A percentile compares a stretch with the other conserved stretches of the same genome.
Evolutionary conservation across 208 protist species (phyloP).

Genomic region (Leishmania guyanensis): DNA sequence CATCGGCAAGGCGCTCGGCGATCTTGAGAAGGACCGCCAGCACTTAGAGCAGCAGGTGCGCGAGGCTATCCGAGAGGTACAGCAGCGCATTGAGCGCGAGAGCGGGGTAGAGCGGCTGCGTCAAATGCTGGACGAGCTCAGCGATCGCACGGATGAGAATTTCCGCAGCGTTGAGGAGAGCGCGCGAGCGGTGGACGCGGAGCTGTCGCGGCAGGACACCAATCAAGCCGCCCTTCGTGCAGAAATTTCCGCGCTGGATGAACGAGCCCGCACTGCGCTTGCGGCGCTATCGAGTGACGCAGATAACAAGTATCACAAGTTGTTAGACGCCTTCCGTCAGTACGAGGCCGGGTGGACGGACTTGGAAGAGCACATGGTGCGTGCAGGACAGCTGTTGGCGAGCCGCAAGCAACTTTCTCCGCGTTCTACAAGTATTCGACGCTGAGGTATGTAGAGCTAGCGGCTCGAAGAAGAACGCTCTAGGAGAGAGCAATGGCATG

Average conservation of each 20-base stretch:
- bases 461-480: background rate
- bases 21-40: slow-evolving; percentile 41
- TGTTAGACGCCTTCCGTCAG: slow-evolving; percentile 63
- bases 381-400: slow-evolving; percentile 73
- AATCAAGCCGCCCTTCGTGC: slow-evolving; percentile 42
- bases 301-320: slow-evolving; percentile 63
- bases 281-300: slow-evolving; percentile 52
- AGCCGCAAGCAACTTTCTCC: slow-evolving; percentile 33
- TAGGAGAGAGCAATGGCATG: background rate
- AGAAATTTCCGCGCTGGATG: slow-evolving; percentile 48
- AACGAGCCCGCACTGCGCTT: slow-evolving; percentile 41
- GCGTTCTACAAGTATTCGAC: slow-evolving; percentile 12
- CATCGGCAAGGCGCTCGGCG: slow-evolving; percentile 47
- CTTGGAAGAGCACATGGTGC: slow-evolving; percentile 78
- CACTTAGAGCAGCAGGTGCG: slow-evolving; percentile 47
- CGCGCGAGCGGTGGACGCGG: slow-evolving; percentile 70
- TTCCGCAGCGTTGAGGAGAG: slow-evolving; percentile 82
- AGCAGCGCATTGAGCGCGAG: slow-evolving; percentile 42
- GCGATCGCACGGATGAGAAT: slow-evolving; percentile 84
- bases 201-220: slow-evolving; percentile 52
- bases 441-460: background rate
- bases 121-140: slow-evolving; percentile 74
- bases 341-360: slow-evolving; percentile 67
- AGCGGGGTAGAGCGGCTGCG: slow-evolving; percentile 53
- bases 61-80: slow-evolving; percentile 49